Evolutionary conservation across 1,139 yeast genomes (phyloP).

Genomic region (Sugiyamaella castrensis): DNA sequence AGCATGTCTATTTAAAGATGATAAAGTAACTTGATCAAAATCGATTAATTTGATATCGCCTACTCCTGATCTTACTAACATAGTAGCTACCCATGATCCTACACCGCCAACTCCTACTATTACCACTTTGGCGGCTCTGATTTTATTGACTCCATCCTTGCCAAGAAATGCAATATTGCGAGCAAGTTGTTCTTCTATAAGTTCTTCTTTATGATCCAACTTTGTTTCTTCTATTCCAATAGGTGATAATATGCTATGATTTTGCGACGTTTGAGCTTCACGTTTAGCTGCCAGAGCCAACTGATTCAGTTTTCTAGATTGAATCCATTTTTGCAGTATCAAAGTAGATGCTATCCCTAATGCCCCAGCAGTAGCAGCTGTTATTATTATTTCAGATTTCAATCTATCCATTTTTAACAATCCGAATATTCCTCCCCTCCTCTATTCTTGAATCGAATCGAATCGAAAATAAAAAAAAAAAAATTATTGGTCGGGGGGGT

Average conservation of each 20-base stretch:
- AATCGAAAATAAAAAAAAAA: too few relatives aligned
- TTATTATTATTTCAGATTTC: conserved; percentile 12
- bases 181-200: conserved; percentile 86
- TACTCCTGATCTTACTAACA: conserved; percentile 89
- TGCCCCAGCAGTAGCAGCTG: conserved; percentile 19
- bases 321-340: conserved; percentile 15
- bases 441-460: too few relatives aligned
- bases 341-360: conserved; percentile 22
- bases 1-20: conserved; percentile 90
- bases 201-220: conserved; percentile 58
- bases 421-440: too few relatives aligned
- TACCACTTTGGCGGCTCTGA: conserved; percentile 70
- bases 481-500: too few relatives aligned
- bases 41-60: conserved; percentile 76
- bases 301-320: conserved; percentile 4
- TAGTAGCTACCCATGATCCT: conserved; percentile 94
- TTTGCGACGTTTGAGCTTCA: background rate
- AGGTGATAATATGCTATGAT: background rate
- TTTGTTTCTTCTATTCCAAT: background rate
- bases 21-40: conserved; percentile 91
- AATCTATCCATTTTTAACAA: conserved; percentile 5
- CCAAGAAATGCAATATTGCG: conserved; percentile 90
- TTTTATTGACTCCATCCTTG: conserved; percentile 73
- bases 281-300: conserved; percentile 12
- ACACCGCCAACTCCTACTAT: conserved; percentile 99